A percentile compares a stretch with the other conserved stretches of the same genome.
Conservation (phyloP, 2,329 filamentous ascomycete species). For the Monilinia vaccinii-corymbosi region DNA sequence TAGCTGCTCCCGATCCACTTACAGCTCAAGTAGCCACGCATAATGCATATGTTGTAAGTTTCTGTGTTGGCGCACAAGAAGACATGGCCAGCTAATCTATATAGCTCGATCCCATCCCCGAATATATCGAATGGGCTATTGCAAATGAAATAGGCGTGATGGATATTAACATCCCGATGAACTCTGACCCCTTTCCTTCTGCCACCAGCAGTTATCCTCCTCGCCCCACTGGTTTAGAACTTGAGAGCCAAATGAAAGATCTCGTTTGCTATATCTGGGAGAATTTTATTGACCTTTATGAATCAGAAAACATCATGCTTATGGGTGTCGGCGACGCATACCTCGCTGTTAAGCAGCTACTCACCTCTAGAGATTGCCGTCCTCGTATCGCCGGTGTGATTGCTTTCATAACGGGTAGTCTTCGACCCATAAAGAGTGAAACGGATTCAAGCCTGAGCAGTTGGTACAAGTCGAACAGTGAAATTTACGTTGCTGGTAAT, state of each 20-base stretch:
- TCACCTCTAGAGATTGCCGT: conserved; percentile 67
- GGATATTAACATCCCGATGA: conserved; percentile 73
- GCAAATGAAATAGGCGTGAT: conserved; percentile 73
- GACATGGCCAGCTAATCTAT: neutral
- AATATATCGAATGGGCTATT: conserved; percentile 78
- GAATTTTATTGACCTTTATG: conserved; percentile 81
- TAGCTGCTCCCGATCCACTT: conserved; percentile 57
- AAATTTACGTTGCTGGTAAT: conserved; percentile 65
- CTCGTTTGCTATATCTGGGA: conserved; percentile 88
- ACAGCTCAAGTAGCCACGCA: conserved; percentile 70
- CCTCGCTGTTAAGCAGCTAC: conserved; percentile 68
- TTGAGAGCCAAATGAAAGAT: conserved; percentile 51
- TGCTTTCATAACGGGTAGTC: conserved; percentile 69
- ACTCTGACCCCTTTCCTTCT: conserved; percentile 10
- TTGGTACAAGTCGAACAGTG: conserved; percentile 80
- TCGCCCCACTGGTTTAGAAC: conserved; percentile 40
- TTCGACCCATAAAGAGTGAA: conserved; percentile 73
- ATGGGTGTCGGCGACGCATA: conserved; percentile 89
- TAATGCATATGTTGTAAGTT: conserved; percentile 72
- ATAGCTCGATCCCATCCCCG: conserved; percentile 59
- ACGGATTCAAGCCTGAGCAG: conserved; percentile 59
- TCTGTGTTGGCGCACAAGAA: conserved; percentile 37
- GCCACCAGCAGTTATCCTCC: neutral
- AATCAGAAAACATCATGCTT: conserved; percentile 63
- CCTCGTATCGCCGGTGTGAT: conserved; percentile 61